A percentile compares a stretch with the other conserved stretches of the same genome.
Evolutionary conservation across 306 rosid genomes (phyloP).

Genomic region (Vigna reflexopilosa): DNA sequence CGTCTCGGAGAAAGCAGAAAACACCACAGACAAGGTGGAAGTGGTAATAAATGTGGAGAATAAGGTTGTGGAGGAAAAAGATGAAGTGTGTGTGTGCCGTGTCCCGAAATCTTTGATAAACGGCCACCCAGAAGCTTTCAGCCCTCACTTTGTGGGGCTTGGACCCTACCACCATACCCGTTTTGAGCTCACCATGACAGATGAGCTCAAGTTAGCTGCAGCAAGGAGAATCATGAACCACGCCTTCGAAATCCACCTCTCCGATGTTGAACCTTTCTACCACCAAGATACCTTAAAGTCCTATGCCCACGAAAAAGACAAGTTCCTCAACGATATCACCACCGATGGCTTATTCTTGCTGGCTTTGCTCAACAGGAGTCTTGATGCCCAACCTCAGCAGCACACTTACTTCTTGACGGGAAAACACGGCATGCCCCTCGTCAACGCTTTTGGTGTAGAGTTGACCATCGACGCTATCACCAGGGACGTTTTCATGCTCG

Average conservation of each 20-base stretch:
- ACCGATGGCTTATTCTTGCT: neutral
- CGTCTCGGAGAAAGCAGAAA: neutral
- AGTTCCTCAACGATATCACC: neutral
- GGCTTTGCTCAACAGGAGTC: neutral
- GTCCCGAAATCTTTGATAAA: slow-evolving; percentile 32
- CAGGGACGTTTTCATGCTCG: slow-evolving; percentile 35
- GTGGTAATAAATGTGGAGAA: neutral
- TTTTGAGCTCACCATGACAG: neutral
- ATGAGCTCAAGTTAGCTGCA: slow-evolving; percentile 1
- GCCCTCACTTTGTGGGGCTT: slow-evolving; percentile 40
- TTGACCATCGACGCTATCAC: slow-evolving; percentile 7
- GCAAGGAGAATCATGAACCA: neutral
- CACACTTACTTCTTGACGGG: neutral
- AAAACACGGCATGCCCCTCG: neutral
- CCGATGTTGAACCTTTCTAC: neutral
- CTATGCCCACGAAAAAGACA: neutral
- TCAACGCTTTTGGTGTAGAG: slow-evolving; percentile 21
- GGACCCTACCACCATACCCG: slow-evolving; percentile 18
- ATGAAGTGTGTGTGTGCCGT: neutral
- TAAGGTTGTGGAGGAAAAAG: neutral
- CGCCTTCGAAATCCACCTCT: neutral
- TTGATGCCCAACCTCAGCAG: neutral
- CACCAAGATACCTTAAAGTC: neutral
- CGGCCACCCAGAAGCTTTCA: slow-evolving; percentile 38
- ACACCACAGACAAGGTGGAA: too few relatives aligned